A percentile compares a stretch with the other conserved stretches of the same genome.
Conservation (phyloP, 352 stramenopile species). For the Elongisporangium senticosum region DNA sequence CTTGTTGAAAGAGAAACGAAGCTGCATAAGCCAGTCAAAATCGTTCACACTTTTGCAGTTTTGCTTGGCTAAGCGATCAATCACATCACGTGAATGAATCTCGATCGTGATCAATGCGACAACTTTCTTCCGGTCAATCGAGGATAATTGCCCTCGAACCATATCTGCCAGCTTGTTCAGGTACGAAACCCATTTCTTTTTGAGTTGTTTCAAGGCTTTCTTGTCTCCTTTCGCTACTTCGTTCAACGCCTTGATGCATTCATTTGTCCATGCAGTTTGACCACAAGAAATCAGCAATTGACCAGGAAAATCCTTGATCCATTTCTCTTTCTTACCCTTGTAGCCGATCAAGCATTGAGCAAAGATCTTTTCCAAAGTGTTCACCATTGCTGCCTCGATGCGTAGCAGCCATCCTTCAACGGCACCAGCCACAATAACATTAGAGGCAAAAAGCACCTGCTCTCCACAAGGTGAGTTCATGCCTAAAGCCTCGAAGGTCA, state of each 20-base stretch:
- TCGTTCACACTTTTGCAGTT: conserved; percentile 90
- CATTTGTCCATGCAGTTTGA: conserved; percentile 90
- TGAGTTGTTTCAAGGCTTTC: conserved; percentile 87
- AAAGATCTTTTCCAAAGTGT: conserved; percentile 82
- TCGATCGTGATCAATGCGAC: conserved; percentile 97
- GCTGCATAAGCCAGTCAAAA: conserved; percentile 89
- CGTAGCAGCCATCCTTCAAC: conserved; percentile 89
- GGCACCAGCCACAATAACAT: conserved; percentile 84
- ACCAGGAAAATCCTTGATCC: conserved; percentile 92
- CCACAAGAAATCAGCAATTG: conserved; percentile 92
- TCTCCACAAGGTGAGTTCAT: conserved; percentile 91
- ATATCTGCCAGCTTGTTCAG: conserved; percentile 93
- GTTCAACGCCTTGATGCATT: conserved; percentile 92
- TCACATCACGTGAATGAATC: conserved; percentile 95
- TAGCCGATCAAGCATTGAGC: conserved; percentile 80
- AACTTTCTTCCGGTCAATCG: conserved; percentile 93
- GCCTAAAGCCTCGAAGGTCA: conserved; percentile 81
- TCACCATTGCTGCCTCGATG: conserved; percentile 82
- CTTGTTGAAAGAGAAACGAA: conserved; percentile 86
- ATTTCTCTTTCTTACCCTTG: conserved; percentile 94
- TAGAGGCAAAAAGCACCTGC: conserved; percentile 76
- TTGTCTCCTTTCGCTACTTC: conserved; percentile 89
- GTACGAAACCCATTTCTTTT: conserved; percentile 93
- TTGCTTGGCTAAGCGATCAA: conserved; percentile 92
- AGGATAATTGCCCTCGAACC: conserved; percentile 84